Conservation (phyloP, 1,284 basidiomycete species). For the Boletellus deceptivus region DNA sequence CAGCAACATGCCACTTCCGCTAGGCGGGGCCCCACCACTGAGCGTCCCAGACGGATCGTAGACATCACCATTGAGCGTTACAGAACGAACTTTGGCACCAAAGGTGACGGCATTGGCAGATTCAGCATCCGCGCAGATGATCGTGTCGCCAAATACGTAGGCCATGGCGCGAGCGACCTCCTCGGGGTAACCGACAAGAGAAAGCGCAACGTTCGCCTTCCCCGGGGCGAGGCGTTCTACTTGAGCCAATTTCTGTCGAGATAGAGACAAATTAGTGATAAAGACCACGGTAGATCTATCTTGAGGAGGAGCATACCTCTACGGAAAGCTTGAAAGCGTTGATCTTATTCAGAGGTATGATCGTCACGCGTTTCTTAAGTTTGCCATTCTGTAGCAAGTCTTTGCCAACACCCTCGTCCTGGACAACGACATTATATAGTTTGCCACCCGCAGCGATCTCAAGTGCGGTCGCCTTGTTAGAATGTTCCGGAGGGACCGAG, state of each 20-base stretch:
- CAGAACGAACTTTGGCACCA: slow-evolving; percentile 70
- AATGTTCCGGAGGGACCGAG: slow-evolving; percentile 67
- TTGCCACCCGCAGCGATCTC: slow-evolving; percentile 92
- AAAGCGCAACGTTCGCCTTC: slow-evolving; percentile 84
- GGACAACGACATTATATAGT: slow-evolving; percentile 94
- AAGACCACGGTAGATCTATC: neutral
- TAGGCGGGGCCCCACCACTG: slow-evolving; percentile 88
- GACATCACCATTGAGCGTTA: slow-evolving; percentile 93
- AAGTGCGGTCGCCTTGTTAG: slow-evolving; percentile 83
- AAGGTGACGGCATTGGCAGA: slow-evolving; percentile 92
- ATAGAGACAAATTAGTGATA: neutral
- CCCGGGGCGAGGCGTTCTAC: slow-evolving; percentile 79
- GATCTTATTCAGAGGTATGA: slow-evolving; percentile 95
- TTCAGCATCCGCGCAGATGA: slow-evolving; percentile 89
- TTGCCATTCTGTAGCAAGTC: slow-evolving; percentile 81
- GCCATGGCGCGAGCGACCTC: slow-evolving; percentile 89
- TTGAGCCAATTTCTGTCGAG: slow-evolving; percentile 67
- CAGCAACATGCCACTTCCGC: slow-evolving; percentile 72
- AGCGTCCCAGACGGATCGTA: slow-evolving; percentile 97
- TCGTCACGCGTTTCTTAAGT: slow-evolving; percentile 88
- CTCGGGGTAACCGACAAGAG: slow-evolving; percentile 82
- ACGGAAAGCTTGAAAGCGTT: slow-evolving; percentile 64
- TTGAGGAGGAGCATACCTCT: slow-evolving; percentile 44
- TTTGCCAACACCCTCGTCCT: slow-evolving; percentile 87
- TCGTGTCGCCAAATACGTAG: slow-evolving; percentile 92